Evolutionary conservation across 108 stramenopile species (phyloP), one percentile per base, ranked within the genome.

Genomic region (Nitzschia sp.): DNA sequence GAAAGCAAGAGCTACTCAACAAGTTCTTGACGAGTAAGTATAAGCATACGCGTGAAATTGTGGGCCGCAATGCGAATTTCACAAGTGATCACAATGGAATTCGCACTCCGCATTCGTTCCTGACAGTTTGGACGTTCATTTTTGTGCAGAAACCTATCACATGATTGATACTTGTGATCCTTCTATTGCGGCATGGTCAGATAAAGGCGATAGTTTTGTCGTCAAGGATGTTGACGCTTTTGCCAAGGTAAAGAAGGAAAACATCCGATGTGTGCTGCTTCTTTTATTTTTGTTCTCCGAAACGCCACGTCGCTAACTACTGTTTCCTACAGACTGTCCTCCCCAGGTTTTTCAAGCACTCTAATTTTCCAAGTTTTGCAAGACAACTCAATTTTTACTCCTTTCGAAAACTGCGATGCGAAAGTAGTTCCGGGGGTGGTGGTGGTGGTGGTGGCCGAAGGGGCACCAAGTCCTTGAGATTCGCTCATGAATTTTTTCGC

Each of bases 341-440:
- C 6, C 93, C 93, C 34, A 75, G 85, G 53, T 94, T 80, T 50
- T 94, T 94, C 85, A 94, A 94, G 72, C 93, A 94, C 70, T 85
- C 83, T 55, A 94, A 94, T 78, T 92, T 90, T 69, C 58, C 76
- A 8, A 81, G 79, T 8, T 94, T 94, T 34, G 90, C 92, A 10
- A 12, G 75, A 38, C 75, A 75, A 38, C 60, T 75, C 17, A 75
- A 75, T 39, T 75, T 75, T 39, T 75, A 75, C 29, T 61, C 59
- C 14, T 75, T 75, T 53, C 75, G 75, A 41, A 75, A 75, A 48
- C 43, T 72, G 2, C 71, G 71, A 26, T 41, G 61, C 29, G 29
- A 34, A 34, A 34, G 29, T 34, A 34, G 29, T 34, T 34, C n/a
- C n/a, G n/a, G n/a, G n/a, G n/a, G n/a, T n/a, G n/a, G n/a, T 1